phyloP scores from a whole-genome alignment of 306 rosid species.

The Herpetospermum pedunculosum region DNA sequence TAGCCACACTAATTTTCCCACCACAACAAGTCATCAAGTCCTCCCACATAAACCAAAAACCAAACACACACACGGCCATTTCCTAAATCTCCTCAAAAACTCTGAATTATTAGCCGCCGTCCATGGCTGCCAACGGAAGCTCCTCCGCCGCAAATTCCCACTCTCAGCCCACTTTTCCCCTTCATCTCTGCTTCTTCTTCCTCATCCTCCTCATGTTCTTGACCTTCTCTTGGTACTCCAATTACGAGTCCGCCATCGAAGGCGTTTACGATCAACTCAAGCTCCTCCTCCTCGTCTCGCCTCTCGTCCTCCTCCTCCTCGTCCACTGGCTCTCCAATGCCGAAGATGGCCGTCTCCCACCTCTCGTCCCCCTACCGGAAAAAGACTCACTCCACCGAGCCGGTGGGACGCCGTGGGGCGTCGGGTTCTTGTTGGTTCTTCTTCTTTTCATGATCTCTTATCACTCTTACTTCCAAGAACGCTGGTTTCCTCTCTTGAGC shows the following conservation, averaged over 20 bases:
- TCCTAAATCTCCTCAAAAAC: not conserved
- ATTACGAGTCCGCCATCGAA: constrained; percentile 48
- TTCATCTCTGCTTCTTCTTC: constrained; percentile 49
- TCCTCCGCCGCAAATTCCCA: constrained; percentile 11
- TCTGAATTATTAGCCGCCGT: not conserved
- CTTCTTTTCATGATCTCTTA: constrained; percentile 58
- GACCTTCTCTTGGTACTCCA: constrained; percentile 51
- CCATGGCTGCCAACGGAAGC: not conserved
- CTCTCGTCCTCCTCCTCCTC: constrained; percentile 37
- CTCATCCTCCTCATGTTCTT: constrained; percentile 39
- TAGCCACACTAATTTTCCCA: not conserved
- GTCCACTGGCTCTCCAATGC: constrained; percentile 39
- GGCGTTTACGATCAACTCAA: constrained; percentile 47
- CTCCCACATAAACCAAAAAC: not conserved
- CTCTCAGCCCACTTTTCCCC: constrained; percentile 29
- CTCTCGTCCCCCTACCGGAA: constrained; percentile 37
- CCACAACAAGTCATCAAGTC: not conserved
- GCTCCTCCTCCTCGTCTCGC: constrained; percentile 42
- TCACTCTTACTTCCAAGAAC: constrained; percentile 56
- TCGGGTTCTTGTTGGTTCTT: constrained; percentile 54
- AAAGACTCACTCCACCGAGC: constrained; percentile 46
- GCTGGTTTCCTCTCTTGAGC: constrained; percentile 65
- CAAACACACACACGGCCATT: not conserved
- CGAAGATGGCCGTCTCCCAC: constrained; percentile 7
- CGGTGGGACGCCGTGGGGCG: constrained; percentile 85